phyloP scores from a whole-genome alignment of 352 stramenopile species.

The Pythium phragmitis region DNA sequence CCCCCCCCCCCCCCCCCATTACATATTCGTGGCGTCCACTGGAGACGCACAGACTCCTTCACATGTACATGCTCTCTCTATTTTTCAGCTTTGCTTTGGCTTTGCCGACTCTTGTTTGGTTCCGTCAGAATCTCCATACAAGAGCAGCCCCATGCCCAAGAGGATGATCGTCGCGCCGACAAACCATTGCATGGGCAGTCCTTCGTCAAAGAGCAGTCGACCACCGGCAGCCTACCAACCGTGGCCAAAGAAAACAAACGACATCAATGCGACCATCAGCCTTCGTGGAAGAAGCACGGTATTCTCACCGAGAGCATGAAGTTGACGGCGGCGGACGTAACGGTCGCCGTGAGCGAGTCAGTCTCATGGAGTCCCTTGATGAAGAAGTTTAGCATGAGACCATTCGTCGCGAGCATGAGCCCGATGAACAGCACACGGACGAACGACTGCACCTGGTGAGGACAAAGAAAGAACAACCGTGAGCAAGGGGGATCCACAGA shows the following conservation, averaged over 20 bases:
- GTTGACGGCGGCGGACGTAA: constrained; percentile 79
- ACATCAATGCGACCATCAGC: background rate
- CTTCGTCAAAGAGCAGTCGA: constrained; percentile 64
- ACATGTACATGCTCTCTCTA: constrained; percentile 6
- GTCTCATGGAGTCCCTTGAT: constrained; percentile 82
- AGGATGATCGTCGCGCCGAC: constrained; percentile 72
- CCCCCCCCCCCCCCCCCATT: constrained; percentile 8
- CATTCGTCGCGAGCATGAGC: constrained; percentile 73
- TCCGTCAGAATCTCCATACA: constrained; percentile 53
- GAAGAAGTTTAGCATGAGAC: constrained; percentile 80
- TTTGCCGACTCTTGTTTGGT: constrained; percentile 5
- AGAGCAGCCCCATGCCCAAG: constrained; percentile 58
- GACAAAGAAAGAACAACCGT: background rate
- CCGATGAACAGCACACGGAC: constrained; percentile 53
- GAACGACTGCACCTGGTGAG: constrained; percentile 26
- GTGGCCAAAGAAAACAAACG: background rate
- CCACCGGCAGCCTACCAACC: constrained; percentile 45
- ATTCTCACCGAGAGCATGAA: constrained; percentile 69
- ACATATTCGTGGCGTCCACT: constrained; percentile 2
- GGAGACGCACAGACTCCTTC: background rate
- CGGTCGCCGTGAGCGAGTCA: constrained; percentile 82
- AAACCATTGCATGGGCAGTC: constrained; percentile 73
- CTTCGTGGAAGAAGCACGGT: background rate
- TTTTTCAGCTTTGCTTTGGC: constrained; percentile 32
- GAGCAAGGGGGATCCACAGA: constrained; percentile 7